Conservation (phyloP, 2,329 filamentous ascomycete genomes). For the Monilinia fructigena region DNA sequence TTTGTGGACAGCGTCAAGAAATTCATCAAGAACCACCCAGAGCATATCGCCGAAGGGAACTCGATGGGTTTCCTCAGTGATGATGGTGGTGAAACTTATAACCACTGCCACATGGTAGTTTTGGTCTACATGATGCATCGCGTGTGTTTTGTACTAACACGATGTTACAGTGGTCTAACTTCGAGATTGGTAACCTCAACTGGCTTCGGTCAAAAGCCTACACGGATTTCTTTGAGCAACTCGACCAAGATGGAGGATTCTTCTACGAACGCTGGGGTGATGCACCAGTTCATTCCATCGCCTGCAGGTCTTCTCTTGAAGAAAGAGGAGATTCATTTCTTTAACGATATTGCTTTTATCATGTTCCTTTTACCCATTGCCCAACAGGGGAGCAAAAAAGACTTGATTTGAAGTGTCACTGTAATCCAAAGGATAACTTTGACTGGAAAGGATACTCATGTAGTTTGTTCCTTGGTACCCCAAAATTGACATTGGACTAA, state of each 20-base stretch:
- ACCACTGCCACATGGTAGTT: conserved; percentile 93
- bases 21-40: conserved; percentile 86
- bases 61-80: conserved; percentile 89
- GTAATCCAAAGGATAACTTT: conserved; percentile 95
- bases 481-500: conserved; percentile 28
- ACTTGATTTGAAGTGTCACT: conserved; percentile 85
- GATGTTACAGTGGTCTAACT: conserved; percentile 84
- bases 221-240: conserved; percentile 81
- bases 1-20: conserved; percentile 91
- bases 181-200: conserved; percentile 89
- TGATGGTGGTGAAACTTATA: conserved; percentile 88
- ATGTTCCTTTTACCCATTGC: conserved; percentile 97
- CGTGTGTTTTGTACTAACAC: neutral
- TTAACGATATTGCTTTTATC: conserved; percentile 97
- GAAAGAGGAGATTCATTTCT: conserved; percentile 96
- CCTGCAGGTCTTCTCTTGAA: conserved; percentile 80
- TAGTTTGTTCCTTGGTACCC: conserved; percentile 49
- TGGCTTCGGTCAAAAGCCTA: conserved; percentile 92
- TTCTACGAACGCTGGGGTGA: conserved; percentile 99
- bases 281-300: conserved; percentile 97
- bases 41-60: conserved; percentile 82
- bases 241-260: conserved; percentile 92
- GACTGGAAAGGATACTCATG: conserved; percentile 99
- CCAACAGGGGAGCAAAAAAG: conserved; percentile 85
- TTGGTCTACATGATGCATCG: neutral